Evolutionary conservation across 78 protist species (phyloP), one percentile per base, ranked within the genome.

Genomic region (Salpingoeca rosetta): DNA sequence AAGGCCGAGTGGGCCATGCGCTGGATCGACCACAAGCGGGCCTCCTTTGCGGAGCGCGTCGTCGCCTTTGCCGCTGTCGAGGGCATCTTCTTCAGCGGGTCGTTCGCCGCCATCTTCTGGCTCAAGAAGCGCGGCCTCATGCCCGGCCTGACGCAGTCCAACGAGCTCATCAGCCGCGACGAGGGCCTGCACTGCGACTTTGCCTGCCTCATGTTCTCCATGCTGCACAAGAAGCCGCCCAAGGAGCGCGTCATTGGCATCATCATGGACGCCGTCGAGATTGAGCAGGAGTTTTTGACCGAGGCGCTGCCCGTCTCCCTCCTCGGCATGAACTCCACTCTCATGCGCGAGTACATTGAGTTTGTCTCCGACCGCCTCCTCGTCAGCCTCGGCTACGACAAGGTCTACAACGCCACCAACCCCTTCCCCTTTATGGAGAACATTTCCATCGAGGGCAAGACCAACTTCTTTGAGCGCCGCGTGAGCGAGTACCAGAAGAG

Each of bases 381-480:
- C 1, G 90, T 93, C 39, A 84, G 94, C 10, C 92, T 98, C 24
- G 97, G 96, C 73, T 83, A 72, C 86, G 83, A 65, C 44, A 96
- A 95, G 90, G 72, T n/a, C 73, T 95, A 86, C 92, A 92, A 96
- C 78, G 56, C 89, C 43, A 36, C 81, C 75, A 96, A 96, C 87
- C 99, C 99, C 26, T 98, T 98, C 87, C 98, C 94, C 85, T 98
- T 94, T 94, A 98, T 98, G 99, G 99, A 96, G 57, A 78, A 94
- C 90, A 98, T 98, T 80, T 94, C 97, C 27, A 90, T 98, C 81
- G 95, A 94, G 83, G 95, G 98, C 81, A 95, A 98, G 94, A 93
- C 98, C 82, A 98, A 98, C 94, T 98, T 98, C 87, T 98, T 98
- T 83, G 99, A 98, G 93, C 83, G 88, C 51, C 92, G 97, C n/a